These are phyloP conservation scores for Silene coronaria DNA, from an alignment of 179 eudicot species.

Conservation along the genomic window DNA sequence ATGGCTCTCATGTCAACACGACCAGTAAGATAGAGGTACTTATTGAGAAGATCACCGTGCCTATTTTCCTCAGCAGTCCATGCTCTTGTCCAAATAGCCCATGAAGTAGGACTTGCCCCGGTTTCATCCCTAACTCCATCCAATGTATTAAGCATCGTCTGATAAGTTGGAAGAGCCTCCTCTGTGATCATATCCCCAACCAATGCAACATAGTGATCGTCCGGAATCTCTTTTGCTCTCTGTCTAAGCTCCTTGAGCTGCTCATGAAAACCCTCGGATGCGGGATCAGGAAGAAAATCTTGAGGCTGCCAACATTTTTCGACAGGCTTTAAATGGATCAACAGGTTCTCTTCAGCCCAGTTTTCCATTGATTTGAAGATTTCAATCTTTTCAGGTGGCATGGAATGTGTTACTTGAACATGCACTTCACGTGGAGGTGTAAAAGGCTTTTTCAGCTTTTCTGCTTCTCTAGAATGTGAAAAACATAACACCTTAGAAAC, in stretches of 20 bases:
- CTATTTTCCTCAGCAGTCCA: constrained; percentile 45
- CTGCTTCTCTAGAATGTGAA: constrained; percentile 23
- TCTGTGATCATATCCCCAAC: constrained; percentile 44
- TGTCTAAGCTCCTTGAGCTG: constrained; percentile 33
- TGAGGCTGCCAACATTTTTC: constrained; percentile 48
- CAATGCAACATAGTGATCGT: constrained; percentile 33
- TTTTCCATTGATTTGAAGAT: constrained; percentile 33
- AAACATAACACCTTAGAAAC: constrained; percentile 13
- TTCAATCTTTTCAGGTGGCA: constrained; percentile 40
- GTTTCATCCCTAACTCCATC: constrained; percentile 42
- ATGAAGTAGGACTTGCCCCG: constrained; percentile 38
- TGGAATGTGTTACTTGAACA: constrained; percentile 42
- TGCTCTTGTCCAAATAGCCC: constrained; percentile 44
- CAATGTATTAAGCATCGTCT: constrained; percentile 37
- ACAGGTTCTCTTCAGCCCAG: constrained; percentile 31
- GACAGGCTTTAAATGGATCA: constrained; percentile 37
- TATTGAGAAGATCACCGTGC: constrained; percentile 43
- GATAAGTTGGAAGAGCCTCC: constrained; percentile 44
- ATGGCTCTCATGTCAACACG: constrained; percentile 38
- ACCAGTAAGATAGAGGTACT: constrained; percentile 37
- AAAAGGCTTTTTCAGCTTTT: constrained; percentile 30
- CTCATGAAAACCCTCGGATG: constrained; percentile 34
- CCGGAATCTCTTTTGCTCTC: constrained; percentile 38
- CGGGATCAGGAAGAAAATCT: constrained; percentile 40
- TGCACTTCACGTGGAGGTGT: constrained; percentile 36